Evolutionary conservation across 257 asterid genomes (phyloP).

Genomic region (Capsicum rhomboideum): DNA sequence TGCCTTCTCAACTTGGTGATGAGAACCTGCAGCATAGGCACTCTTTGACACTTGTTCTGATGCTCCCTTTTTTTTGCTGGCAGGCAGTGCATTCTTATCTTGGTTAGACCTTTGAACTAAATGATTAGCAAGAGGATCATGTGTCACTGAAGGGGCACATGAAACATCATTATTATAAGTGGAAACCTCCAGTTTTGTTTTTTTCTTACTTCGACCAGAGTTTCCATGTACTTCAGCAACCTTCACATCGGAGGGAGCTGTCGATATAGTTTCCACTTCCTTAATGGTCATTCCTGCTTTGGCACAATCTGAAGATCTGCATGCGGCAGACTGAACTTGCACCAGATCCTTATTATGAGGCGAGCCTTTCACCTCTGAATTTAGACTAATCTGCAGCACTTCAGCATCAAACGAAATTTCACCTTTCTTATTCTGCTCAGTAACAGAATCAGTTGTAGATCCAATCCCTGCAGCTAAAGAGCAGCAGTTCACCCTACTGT

Average conservation of each 20-base stretch:
- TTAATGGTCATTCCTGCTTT: neutral
- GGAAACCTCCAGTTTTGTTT: neutral
- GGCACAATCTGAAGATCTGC: neutral
- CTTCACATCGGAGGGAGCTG: neutral
- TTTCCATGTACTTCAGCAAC: constrained; percentile 6
- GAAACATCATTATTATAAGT: constrained; percentile 10
- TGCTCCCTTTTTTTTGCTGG: constrained; percentile 7
- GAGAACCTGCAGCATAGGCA: constrained; percentile 7
- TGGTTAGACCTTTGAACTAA: constrained; percentile 9
- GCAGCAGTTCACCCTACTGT: neutral
- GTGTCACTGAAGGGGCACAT: constrained; percentile 9
- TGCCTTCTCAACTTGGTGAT: constrained; percentile 7
- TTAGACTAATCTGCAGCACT: neutral
- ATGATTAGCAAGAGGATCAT: constrained; percentile 6
- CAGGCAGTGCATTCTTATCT: constrained; percentile 10
- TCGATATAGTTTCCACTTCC: neutral
- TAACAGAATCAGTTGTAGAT: neutral
- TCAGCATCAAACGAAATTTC: neutral
- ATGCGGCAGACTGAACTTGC: neutral
- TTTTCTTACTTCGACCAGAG: neutral
- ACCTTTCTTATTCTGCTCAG: neutral
- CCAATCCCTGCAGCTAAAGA: neutral
- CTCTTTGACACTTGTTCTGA: constrained; percentile 16
- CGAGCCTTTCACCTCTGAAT: neutral
- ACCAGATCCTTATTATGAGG: neutral